Conservation (phyloP, 495 filamentous ascomycete species). For the Lasiosphaeria miniovina region DNA sequence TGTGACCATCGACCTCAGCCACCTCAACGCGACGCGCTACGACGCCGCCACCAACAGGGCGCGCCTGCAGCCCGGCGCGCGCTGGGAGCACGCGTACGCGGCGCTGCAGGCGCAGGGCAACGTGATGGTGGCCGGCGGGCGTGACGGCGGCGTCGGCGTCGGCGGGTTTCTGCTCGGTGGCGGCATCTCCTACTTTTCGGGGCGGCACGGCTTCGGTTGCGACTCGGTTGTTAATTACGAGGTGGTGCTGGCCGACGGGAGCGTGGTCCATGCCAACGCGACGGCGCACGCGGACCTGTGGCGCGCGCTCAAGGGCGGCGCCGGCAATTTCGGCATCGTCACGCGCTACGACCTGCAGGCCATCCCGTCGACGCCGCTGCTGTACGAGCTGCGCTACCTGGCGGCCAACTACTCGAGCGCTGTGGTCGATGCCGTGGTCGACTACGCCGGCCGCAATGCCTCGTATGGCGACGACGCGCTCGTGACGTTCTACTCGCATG, state of each 20-base stretch:
- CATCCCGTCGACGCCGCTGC: conserved; percentile 6
- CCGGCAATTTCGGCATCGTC: conserved; percentile 58
- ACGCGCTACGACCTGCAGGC: conserved; percentile 42
- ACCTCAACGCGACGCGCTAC: conserved; percentile 39
- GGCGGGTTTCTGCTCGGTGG: conserved; percentile 55
- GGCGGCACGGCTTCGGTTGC: conserved; percentile 45
- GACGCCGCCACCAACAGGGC: conserved; percentile 25
- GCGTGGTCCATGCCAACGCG: conserved; percentile 33
- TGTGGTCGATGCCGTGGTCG: too few species aligned
- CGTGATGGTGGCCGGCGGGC: conserved; percentile 48
- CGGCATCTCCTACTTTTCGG: conserved; percentile 47
- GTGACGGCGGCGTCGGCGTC: conserved; percentile 53
- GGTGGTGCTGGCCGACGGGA: conserved; percentile 40
- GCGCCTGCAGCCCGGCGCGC: conserved; percentile 38
- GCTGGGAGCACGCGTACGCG: conserved; percentile 53
- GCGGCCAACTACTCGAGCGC: not conserved
- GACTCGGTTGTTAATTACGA: conserved; percentile 52
- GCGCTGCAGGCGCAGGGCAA: conserved; percentile 35
- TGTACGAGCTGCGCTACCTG: conserved; percentile 6
- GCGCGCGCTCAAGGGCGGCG: conserved; percentile 53
- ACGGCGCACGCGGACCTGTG: conserved; percentile 43
- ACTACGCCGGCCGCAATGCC: too few species aligned
- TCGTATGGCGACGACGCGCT: too few species aligned
- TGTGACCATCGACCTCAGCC: conserved; percentile 50
- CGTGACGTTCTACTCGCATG: too few species aligned